Percentiles rank a stretch among this genome's conserved stretches.
Evolutionary conservation across 2,329 filamentous ascomycete species (phyloP).

Genomic region (Alternaria viburni): DNA sequence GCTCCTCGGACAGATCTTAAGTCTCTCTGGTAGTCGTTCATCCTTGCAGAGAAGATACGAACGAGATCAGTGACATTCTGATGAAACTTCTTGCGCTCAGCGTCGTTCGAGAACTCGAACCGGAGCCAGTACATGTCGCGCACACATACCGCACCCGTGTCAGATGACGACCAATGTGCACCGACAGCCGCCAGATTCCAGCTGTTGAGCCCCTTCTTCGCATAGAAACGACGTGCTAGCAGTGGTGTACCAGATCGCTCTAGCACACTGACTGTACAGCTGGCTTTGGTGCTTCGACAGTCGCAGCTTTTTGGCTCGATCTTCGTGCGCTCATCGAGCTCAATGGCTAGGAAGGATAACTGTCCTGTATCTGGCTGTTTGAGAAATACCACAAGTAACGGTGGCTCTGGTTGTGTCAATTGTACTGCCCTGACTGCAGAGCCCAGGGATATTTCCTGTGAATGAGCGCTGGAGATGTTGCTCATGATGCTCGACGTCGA

Average conservation of each 20-base stretch:
- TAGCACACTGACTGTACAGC: neutral
- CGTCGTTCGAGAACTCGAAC: neutral
- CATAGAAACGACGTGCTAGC: neutral
- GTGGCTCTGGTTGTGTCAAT: neutral
- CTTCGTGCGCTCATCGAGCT: neutral
- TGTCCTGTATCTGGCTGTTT: neutral
- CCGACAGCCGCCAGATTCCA: neutral
- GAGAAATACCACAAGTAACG: neutral
- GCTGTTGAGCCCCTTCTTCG: neutral
- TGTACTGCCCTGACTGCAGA: neutral
- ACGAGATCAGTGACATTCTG: neutral
- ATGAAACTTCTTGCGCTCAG: neutral
- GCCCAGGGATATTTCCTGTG: neutral
- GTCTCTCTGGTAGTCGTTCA: neutral
- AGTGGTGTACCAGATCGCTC: neutral
- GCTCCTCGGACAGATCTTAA: neutral
- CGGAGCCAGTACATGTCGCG: neutral
- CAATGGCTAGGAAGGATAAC: neutral
- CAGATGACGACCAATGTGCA: neutral
- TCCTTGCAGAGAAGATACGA: neutral
- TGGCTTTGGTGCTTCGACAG: neutral
- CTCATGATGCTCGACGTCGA: neutral
- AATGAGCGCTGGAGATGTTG: neutral
- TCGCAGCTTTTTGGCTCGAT: neutral
- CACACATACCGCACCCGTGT: neutral